Base-by-base conservation (phyloP, 441 rosid genomes). In the Syzygium malaccense region DNA sequence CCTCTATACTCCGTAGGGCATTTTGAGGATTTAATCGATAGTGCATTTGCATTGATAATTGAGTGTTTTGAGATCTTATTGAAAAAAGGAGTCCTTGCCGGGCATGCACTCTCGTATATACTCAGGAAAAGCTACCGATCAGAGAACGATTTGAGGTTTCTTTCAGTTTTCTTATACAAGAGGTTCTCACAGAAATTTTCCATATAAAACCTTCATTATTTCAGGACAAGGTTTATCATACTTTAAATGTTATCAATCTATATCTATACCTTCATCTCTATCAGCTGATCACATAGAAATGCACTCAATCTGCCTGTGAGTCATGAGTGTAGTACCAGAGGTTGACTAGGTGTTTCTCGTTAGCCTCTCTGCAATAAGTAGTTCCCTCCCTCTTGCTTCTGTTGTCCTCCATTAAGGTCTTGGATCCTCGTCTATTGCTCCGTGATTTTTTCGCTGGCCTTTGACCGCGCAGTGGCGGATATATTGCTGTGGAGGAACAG, bases 401-500 rank as follows among this genome's bases (percentile, higher is more conserved):
- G 83, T 71, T 37, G 28, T 20, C 49, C 49, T 37, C 6, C 51
- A 11, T 37, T 2, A 71, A 37, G 83, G 49, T 71, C 51, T 71
- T 32, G 51, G 51, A 71, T 37, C 83, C 83, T 71, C 49, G 49
- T 71, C 49, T 20, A 37, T 37, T 13, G 28, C 15, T 20, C 83
- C 41, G 26, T 71, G 30, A 87, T 79, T 33, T 28, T 28, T 41
- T 60, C 19, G 25, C 51, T 20, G 23, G 18, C 25, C n/a, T 32
- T 45, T 51, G 60, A 37, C 71, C 25, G 85, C 89, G 92, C 95
- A 98, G 99, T 96, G 87, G 99, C 99, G 20, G 97, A 95, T 91
- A 88, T 95, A 30, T 88, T 98, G 87, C 88, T 98, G 68, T 98
- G 99, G 99, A 94, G 90, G 92, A 90, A 97, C 85, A 92, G 85